Conservation (phyloP, 805 yeast species). For the Lachancea lanzarotensis region DNA sequence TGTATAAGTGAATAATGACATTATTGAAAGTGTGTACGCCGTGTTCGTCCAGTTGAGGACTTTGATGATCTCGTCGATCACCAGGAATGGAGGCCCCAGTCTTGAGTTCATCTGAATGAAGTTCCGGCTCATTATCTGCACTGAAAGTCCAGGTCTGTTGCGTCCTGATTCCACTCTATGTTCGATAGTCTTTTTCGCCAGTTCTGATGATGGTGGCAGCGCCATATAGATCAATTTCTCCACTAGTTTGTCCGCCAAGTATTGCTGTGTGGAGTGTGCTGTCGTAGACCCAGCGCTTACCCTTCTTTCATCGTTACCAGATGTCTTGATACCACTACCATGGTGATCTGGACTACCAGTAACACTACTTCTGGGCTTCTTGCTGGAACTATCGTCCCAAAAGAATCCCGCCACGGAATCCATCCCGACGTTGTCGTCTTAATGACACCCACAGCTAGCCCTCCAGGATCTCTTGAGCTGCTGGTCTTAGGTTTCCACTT, state of each 20-base stretch:
- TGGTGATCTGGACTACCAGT: background rate
- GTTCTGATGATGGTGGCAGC: slow-evolving; percentile 53
- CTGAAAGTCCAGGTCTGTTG: slow-evolving; percentile 60
- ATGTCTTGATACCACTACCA: background rate
- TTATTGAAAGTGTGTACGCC: slow-evolving; percentile 50
- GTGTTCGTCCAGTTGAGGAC: slow-evolving; percentile 63
- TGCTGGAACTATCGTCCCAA: slow-evolving; percentile 20
- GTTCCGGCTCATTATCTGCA: slow-evolving; percentile 63
- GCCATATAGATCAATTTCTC: slow-evolving; percentile 69
- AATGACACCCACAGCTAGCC: no score
- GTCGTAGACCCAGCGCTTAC: slow-evolving; percentile 1
- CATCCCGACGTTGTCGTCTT: slow-evolving; percentile 14
- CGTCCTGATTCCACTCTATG: slow-evolving; percentile 55
- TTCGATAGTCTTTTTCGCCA: slow-evolving; percentile 39
- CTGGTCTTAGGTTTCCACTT: background rate
- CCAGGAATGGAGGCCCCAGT: slow-evolving; percentile 52
- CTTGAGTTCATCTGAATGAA: slow-evolving; percentile 57
- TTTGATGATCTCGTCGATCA: slow-evolving; percentile 49
- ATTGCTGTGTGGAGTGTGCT: slow-evolving; percentile 22
- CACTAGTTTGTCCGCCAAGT: slow-evolving; percentile 60
- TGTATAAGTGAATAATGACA: slow-evolving; percentile 44
- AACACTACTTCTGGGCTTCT: background rate
- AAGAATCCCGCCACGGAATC: slow-evolving; percentile 28
- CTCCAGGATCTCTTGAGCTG: background rate
- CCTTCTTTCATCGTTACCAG: background rate